A percentile compares a stretch with the other conserved stretches of the same genome.
Conservation (phyloP, 768 basidiomycete species). For the Mycena galopus region DNA sequence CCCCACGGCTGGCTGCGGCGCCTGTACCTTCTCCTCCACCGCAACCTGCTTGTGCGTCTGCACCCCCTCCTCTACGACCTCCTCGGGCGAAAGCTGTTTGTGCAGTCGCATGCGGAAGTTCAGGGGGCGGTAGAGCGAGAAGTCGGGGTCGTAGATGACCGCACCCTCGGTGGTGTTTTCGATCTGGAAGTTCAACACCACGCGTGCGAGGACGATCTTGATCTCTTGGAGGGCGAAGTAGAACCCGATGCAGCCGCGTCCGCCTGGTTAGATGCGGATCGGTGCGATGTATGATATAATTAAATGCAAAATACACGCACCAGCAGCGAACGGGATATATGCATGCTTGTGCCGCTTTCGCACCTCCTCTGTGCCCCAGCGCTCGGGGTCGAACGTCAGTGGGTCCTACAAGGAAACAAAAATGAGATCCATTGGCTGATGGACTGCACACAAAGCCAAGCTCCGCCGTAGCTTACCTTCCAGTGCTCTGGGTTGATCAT, state of each 20-base stretch:
- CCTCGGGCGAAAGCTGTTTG: constrained; percentile 21
- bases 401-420: constrained; percentile 19
- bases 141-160: constrained; percentile 34
- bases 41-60: neutral
- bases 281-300: neutral
- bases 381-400: constrained; percentile 32
- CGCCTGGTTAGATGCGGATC: constrained; percentile 2
- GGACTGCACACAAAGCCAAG: too few relatives aligned
- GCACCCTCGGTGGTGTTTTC: constrained; percentile 32
- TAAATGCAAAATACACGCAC: too few relatives aligned
- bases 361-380: constrained; percentile 31
- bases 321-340: constrained; percentile 31
- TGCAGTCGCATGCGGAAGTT: constrained; percentile 34
- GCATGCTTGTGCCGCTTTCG: constrained; percentile 29
- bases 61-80: neutral
- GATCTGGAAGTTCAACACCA: constrained; percentile 33
- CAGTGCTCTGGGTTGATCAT: constrained; percentile 35
- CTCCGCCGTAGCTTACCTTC: neutral
- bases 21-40: constrained; percentile 11
- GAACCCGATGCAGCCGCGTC: constrained; percentile 33
- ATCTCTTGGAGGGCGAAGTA: constrained; percentile 32
- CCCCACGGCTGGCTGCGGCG: constrained; percentile 23
- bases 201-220: constrained; percentile 24
- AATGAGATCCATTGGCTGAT: too few relatives aligned
- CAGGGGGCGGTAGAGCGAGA: constrained; percentile 26